Conservation (phyloP, 2,329 filamentous ascomycete genomes). For the Epichloe sp. region DNA sequence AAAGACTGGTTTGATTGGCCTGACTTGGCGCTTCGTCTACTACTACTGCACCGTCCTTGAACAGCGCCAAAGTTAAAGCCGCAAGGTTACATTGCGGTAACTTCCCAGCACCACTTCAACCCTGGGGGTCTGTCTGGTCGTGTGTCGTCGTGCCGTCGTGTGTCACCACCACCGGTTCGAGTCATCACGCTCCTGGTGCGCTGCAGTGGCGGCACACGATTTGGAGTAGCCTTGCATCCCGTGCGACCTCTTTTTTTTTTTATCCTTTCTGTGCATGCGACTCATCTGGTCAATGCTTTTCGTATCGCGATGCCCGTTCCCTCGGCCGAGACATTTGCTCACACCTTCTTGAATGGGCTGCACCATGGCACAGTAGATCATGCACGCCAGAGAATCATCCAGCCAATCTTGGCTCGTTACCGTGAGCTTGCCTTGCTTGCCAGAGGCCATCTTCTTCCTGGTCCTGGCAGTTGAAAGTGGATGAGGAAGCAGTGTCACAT, state of each 20-base stretch:
- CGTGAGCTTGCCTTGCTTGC: not conserved
- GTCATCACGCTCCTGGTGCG: constrained; percentile 1
- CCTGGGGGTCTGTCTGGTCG: not conserved
- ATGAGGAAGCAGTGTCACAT: too few species aligned
- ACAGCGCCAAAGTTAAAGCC: constrained; percentile 3
- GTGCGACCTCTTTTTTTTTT: constrained; percentile 1
- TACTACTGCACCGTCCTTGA: not conserved
- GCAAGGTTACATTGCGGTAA: constrained; percentile 7
- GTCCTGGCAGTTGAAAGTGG: too few species aligned
- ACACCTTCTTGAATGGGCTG: not conserved
- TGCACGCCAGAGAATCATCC: not conserved
- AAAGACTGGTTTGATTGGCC: not conserved
- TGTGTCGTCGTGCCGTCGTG: not conserved
- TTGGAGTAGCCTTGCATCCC: not conserved
- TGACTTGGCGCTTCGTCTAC: not conserved
- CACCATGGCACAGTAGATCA: not conserved
- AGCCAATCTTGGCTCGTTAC: not conserved
- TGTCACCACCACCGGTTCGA: constrained; percentile 3
- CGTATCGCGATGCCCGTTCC: not conserved
- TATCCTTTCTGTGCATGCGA: not conserved
- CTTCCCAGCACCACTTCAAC: constrained; percentile 5
- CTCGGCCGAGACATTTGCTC: not conserved
- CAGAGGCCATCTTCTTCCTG: too few species aligned
- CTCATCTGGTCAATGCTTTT: not conserved
- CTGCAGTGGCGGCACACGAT: not conserved